Evolutionary conservation across 1,284 basidiomycete genomes (phyloP), one percentile per base, ranked within the genome.

Genomic region (Ceratobasidium sp.): DNA sequence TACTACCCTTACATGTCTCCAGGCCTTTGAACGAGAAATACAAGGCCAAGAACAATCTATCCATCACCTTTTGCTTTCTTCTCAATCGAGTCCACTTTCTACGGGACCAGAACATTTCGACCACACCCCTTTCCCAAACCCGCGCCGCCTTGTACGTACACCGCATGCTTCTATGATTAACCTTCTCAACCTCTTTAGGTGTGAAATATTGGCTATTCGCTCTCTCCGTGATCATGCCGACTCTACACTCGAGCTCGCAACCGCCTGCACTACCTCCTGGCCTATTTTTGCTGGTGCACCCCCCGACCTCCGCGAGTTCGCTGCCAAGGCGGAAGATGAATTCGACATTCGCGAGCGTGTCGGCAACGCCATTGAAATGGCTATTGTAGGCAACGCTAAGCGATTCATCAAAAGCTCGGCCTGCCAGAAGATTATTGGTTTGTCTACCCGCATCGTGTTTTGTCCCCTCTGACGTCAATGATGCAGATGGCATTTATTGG

Each of bases 351-450:
- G 94, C 73, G 91, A 93, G 50, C 83, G 90, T 63, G 89, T 94
- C 1, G 95, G 95, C 1, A 96, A 94, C 77, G 94, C 94, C 0
- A 91, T 96, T 58, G 95, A 97, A 81, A 88, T 97, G 86, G 95
- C 95, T 0, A 95, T 97, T 74, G 84, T 96, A 35, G 88, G 91
- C 74, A 90, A 89, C 77, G 89, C 94, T 14, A 95, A 94, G 79
- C 84, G 89, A 28, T 96, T 96, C 81, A 95, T 96, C 79, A 93
- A 95, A 78, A 91, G 90, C 76, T 88, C 91, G 0, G 88, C 93
- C 0, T 95, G 91, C 77, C 95, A 96, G 79, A 94, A 90, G 78
- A 92, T 97, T 70, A 96, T 97, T 75, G 88, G 89, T 79, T 18
- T 23, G 75, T 54, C 21, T n/a, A 55, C n/a, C n/a, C 30, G 47